A percentile compares a stretch with the other conserved stretches of the same genome.
Evolutionary conservation across 257 asterid species (phyloP).

Genomic region (Ligustrum vulgare): DNA sequence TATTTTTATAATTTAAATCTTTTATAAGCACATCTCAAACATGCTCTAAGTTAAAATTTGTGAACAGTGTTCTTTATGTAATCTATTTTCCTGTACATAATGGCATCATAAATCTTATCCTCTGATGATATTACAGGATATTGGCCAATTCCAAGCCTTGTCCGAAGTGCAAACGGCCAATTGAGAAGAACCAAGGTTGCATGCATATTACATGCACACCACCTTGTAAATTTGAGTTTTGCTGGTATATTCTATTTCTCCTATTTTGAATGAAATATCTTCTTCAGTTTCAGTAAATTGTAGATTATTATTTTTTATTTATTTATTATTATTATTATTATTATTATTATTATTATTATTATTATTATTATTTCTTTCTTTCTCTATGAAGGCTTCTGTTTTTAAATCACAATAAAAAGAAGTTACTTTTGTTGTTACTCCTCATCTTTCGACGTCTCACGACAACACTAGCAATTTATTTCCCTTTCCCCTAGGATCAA

Average conservation of each 20-base stretch:
- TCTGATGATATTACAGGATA: slow-evolving; percentile 62
- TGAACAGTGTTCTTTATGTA: slow-evolving; percentile 9
- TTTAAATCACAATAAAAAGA: neutral
- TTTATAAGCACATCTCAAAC: neutral
- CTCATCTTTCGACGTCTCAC: slow-evolving; percentile 6
- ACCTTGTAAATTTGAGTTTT: slow-evolving; percentile 96
- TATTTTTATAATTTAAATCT: no score
- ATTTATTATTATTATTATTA: no score
- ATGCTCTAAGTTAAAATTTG: neutral
- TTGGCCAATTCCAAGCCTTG: slow-evolving; percentile 98
- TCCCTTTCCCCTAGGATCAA: slow-evolving; percentile 13
- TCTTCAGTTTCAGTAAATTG: slow-evolving; percentile 9
- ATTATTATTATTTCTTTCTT: no score
- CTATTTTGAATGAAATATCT: slow-evolving; percentile 6
- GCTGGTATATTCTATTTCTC: slow-evolving; percentile 65
- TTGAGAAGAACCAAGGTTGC: slow-evolving; percentile 99
- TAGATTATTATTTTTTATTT: no score
- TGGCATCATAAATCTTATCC: slow-evolving; percentile 22
- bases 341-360: no score
- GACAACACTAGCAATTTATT: slow-evolving; percentile 2
- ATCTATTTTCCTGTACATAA: slow-evolving; percentile 2
- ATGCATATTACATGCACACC: slow-evolving; percentile 99
- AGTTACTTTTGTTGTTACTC: slow-evolving; percentile 6
- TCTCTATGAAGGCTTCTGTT: neutral
- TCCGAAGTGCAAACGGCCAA: slow-evolving; percentile 99